Evolutionary conservation across 768 basidiomycete species (phyloP).

Genomic region (Amanita thiersii): DNA sequence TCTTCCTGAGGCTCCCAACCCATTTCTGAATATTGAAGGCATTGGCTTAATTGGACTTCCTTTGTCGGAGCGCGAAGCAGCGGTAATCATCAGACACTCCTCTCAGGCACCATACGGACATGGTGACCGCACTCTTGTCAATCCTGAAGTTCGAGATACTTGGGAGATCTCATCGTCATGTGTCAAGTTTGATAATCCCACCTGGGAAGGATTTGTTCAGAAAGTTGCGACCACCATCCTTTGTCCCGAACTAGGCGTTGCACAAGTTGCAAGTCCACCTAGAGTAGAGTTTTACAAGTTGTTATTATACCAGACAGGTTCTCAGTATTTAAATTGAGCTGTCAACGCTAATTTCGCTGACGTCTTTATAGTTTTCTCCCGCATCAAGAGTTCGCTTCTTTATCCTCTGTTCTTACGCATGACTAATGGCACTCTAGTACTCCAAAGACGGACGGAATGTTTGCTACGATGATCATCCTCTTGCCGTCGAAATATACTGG

Average conservation of each 20-base stretch:
- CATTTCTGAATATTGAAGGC: constrained; percentile 23
- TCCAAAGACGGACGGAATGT: constrained; percentile 27
- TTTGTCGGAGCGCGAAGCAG: constrained; percentile 25
- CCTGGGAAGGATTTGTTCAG: constrained; percentile 3
- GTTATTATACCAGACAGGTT: constrained; percentile 27
- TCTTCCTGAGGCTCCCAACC: constrained; percentile 26
- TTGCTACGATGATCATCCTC: constrained; percentile 31
- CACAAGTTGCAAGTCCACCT: constrained; percentile 8
- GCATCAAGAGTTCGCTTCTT: constrained; percentile 19
- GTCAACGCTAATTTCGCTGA: neutral
- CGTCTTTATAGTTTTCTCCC: constrained; percentile 19
- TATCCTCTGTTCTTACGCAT: neutral
- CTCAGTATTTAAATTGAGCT: constrained; percentile 18
- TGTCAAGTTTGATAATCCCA: constrained; percentile 19
- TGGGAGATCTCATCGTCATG: constrained; percentile 23
- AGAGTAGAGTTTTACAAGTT: constrained; percentile 26
- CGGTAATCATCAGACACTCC: constrained; percentile 17
- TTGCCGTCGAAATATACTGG: constrained; percentile 30
- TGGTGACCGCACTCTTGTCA: constrained; percentile 19
- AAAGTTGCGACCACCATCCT: constrained; percentile 13
- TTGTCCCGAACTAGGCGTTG: constrained; percentile 17
- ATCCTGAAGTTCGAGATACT: constrained; percentile 22
- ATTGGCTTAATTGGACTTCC: constrained; percentile 32
- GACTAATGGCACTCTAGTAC: constrained; percentile 13
- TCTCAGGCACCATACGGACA: constrained; percentile 24